Evolutionary conservation across 371 early-diverging fungal species (phyloP).

Genomic region (Haplosporangium sp.): DNA sequence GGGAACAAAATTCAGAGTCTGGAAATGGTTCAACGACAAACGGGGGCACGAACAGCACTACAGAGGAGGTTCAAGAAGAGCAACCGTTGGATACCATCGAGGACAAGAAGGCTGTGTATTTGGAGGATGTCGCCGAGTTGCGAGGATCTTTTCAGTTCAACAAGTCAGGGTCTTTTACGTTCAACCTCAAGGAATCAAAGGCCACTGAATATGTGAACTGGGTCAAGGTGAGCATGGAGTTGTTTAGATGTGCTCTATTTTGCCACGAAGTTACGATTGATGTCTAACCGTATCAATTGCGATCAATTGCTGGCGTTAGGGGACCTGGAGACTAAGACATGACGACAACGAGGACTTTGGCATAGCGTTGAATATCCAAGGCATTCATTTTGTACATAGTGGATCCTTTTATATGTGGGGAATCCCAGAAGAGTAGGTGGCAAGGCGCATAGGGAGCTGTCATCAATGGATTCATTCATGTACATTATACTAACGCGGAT

Average conservation of each 20-base stretch:
- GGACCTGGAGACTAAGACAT: conserved; percentile 64
- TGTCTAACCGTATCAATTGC: neutral
- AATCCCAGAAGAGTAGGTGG: conserved; percentile 63
- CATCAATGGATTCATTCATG: too few relatives aligned
- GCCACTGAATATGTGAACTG: conserved; percentile 64
- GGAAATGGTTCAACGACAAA: neutral
- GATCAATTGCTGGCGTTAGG: conserved; percentile 46
- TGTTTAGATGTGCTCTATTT: too few relatives aligned
- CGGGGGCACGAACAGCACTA: neutral
- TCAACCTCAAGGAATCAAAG: conserved; percentile 61
- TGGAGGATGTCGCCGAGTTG: conserved; percentile 35
- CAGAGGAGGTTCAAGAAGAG: conserved; percentile 12
- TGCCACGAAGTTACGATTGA: neutral
- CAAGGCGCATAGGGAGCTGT: neutral
- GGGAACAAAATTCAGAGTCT: neutral
- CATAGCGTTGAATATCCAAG: conserved; percentile 63
- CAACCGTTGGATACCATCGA: conserved; percentile 25
- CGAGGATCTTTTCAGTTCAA: conserved; percentile 42
- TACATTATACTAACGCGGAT: neutral
- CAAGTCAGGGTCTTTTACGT: conserved; percentile 55
- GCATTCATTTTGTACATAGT: conserved; percentile 66
- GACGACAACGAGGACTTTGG: conserved; percentile 65
- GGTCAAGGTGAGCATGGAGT: conserved; percentile 57
- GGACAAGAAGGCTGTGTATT: conserved; percentile 29
- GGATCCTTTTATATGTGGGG: conserved; percentile 69